Evolutionary conservation across 148 eudicot genomes (phyloP).

Genomic region (Diospyros kaki): DNA sequence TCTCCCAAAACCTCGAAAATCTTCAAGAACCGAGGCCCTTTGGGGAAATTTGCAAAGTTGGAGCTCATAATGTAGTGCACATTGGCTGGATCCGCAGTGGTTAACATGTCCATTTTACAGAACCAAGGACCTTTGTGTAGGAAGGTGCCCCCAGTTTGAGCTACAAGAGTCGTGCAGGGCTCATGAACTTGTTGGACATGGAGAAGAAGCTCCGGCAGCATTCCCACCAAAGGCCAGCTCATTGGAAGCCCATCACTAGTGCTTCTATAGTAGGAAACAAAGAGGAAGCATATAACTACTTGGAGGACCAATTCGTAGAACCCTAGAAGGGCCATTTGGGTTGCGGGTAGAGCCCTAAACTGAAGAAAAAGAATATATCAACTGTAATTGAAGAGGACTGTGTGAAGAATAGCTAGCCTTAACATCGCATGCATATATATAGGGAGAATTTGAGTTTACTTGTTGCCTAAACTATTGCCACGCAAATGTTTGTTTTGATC

Average conservation of each 20-base stretch:
- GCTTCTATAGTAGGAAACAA: too few species aligned
- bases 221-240: constrained; percentile 46
- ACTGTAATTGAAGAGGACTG: too few species aligned
- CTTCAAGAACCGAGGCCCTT: constrained; percentile 36
- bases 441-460: too few species aligned
- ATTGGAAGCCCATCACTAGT: not conserved
- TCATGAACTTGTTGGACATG: constrained; percentile 25
- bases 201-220: constrained; percentile 32
- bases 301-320: too few species aligned
- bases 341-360: too few species aligned
- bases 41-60: constrained; percentile 48
- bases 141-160: constrained; percentile 19
- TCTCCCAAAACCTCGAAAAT: constrained; percentile 53
- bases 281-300: too few species aligned
- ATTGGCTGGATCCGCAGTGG: constrained; percentile 35
- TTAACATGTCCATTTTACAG: constrained; percentile 29
- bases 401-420: too few species aligned
- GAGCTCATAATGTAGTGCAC: constrained; percentile 47
- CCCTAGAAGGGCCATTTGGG: too few species aligned
- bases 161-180: constrained; percentile 6
- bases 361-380: too few species aligned
- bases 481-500: too few species aligned
- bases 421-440: too few species aligned
- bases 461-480: too few species aligned
- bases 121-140: constrained; percentile 52